Conservation (phyloP, 2,329 filamentous ascomycete genomes). For the Periglandula ipomoeae region DNA sequence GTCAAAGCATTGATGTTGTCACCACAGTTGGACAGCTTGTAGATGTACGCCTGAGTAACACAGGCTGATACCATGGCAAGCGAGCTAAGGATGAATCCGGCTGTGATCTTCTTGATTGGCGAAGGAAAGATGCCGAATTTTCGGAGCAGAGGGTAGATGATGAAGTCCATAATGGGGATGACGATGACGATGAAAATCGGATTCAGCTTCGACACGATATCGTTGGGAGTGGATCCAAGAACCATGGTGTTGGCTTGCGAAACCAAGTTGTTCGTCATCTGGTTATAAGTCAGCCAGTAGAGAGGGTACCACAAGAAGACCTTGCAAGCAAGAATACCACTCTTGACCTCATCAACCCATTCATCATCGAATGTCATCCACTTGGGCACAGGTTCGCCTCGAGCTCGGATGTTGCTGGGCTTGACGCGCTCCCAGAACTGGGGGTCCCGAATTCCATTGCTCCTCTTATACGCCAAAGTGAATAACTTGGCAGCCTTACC, state of each 20-base stretch:
- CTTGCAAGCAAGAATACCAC: constrained; percentile 57
- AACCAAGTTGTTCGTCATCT: constrained; percentile 48
- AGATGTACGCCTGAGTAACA: constrained; percentile 52
- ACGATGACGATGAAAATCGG: constrained; percentile 66
- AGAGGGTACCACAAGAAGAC: constrained; percentile 63
- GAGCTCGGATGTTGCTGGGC: constrained; percentile 48
- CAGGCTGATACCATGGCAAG: constrained; percentile 49
- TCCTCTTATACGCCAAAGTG: constrained; percentile 47
- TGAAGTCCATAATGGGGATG: constrained; percentile 59
- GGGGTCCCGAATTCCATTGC: constrained; percentile 35
- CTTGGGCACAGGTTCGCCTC: constrained; percentile 37
- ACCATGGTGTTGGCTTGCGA: constrained; percentile 58
- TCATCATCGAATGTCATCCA: constrained; percentile 77
- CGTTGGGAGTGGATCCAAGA: constrained; percentile 65
- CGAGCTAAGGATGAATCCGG: constrained; percentile 57
- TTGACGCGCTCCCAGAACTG: constrained; percentile 55
- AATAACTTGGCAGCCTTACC: background rate
- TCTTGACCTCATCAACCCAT: constrained; percentile 67
- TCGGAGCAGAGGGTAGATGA: constrained; percentile 60
- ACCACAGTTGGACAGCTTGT: constrained; percentile 53
- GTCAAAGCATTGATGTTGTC: constrained; percentile 20
- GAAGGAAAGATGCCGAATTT: constrained; percentile 57
- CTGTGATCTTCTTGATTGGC: constrained; percentile 66
- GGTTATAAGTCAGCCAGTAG: constrained; percentile 44
- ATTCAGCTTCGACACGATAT: constrained; percentile 66